Evolutionary conservation across 2,329 filamentous ascomycete species (phyloP), one percentile per base, ranked within the genome.

Genomic region (Paramyrothecium roridum): DNA sequence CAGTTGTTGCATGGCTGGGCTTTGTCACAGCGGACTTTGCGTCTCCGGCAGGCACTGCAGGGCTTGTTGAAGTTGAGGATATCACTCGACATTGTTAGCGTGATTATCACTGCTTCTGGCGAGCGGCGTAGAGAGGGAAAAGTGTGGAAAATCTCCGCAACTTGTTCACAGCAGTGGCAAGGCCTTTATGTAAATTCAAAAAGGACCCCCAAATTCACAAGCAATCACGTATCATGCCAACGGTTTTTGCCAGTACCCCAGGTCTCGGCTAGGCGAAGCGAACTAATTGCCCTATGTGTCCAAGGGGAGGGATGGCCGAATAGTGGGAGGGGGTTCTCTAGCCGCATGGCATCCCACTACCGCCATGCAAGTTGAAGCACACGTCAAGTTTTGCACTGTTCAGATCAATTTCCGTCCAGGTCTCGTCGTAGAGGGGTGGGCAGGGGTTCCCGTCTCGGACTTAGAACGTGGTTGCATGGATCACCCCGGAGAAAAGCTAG

Each of bases 31-130:
- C 55, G 55, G 8, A 60, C 58, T 33, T 60, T 60, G 52, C 58
- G 58, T 23, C 58, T 53, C n/a, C 58, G 56, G 23, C 58, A 60
- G 52, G 58, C 58, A 48, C 58, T 60, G 57, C 58, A 60, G 53
- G 58, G 58, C 56, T 59, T 58, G 55, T 60, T 60, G 50, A 60
- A 60, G 52, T 60, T 60, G 54, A 60, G 52, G 21, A 60, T 55
- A 56, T 60, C 55, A 53, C 58, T 60, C 33, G 58, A 56, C 58
- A 60, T 60, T 43, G 16, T 43, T 19, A 43, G 26, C 10, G 26
- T 30, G 26, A 10, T 6, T 30, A 10, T 6, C 26, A 4, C 26
- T 30, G 26, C 4, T 30, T 6, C 10, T 30, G 26, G 26, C 26
- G 26, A 30, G 26, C 10, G 26, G 26, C 26, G 26, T 30, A 30